phyloP scores from a whole-genome alignment of 2,329 filamentous ascomycete species.

The Pseudogymnoascus sp. region DNA sequence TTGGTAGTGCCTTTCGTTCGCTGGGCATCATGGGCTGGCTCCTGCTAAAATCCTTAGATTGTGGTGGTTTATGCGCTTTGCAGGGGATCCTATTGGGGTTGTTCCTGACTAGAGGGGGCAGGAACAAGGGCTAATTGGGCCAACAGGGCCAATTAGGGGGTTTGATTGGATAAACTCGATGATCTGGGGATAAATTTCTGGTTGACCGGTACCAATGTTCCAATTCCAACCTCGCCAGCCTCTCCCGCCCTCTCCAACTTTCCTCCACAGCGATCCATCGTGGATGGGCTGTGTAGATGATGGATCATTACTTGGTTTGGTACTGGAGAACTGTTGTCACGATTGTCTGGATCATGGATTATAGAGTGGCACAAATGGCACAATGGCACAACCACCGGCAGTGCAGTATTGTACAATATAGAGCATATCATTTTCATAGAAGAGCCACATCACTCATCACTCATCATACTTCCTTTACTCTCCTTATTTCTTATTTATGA shows the following conservation, averaged over 20 bases:
- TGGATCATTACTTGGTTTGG: neutral
- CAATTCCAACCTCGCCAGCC: neutral
- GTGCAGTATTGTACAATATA: neutral
- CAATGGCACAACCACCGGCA: neutral
- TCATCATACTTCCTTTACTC: neutral
- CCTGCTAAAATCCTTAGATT: neutral
- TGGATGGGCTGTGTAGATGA: neutral
- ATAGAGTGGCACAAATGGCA: neutral
- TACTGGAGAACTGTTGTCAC: neutral
- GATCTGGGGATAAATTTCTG: neutral
- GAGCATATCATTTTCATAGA: neutral
- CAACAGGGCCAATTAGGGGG: neutral
- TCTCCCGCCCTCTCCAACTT: neutral
- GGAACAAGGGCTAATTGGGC: too few relatives aligned
- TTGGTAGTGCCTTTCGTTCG: too few relatives aligned
- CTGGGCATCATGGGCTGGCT: neutral
- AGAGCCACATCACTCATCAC: neutral
- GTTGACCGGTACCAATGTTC: neutral
- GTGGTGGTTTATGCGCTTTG: neutral
- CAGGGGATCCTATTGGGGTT: neutral
- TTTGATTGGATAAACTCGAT: neutral
- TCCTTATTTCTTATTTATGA: neutral
- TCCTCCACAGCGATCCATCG: neutral
- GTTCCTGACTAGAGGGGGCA: constrained; percentile 2
- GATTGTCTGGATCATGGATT: neutral